Base-by-base conservation (phyloP, 2,329 filamentous ascomycete genomes). In the Clarireedia paspali region DNA sequence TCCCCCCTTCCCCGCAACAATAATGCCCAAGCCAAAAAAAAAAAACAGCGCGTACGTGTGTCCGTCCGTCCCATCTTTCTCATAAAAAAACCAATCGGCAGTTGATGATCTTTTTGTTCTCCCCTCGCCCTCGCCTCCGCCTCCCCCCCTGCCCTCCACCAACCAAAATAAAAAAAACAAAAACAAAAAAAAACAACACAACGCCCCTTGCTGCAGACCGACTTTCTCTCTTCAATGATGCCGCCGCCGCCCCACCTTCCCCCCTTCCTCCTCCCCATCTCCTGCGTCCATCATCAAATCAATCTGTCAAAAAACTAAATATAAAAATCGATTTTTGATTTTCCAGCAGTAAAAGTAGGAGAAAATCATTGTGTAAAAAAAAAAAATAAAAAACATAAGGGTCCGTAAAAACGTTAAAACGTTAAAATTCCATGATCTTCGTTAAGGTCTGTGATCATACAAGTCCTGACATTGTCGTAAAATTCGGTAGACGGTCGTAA, bases 341-440 rank as follows among this genome's bases (percentile, higher is more conserved):
- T 34, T 34, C 6, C 6, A 24, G 4, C 34, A 24, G n/a, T 2
- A 24, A 45, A 30, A 27, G 27, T 17, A 47, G 17, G 26, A 24
- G 17, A 39, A 45, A 34, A 45, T 20, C 20, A 53, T 45, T 55
- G 53, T 60, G 59, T 54, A 48, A 50, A 63, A 64, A 62, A 63
- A 48, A 50, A 63, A 64, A 62, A 63, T 62, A 56, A 30, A 49
- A 27, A 49, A 20, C 26, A 49, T 34, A 38, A 36, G 17, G 20
- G 17, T 39, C 42, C 51, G 58, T 63, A 59, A 57, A 30, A 55
- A 56, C 60, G 52, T 62, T 63, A 66, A 36, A 50, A 49, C 60
- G 52, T 62, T 63, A 66, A 36, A 49, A 49, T 40, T 63, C 63
- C 63, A 63, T 66, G 60, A 66, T 65, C 60, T 46, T 65, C 65